Conservation (phyloP, 345 rosid species). For the Arabidopsis arenosa region DNA sequence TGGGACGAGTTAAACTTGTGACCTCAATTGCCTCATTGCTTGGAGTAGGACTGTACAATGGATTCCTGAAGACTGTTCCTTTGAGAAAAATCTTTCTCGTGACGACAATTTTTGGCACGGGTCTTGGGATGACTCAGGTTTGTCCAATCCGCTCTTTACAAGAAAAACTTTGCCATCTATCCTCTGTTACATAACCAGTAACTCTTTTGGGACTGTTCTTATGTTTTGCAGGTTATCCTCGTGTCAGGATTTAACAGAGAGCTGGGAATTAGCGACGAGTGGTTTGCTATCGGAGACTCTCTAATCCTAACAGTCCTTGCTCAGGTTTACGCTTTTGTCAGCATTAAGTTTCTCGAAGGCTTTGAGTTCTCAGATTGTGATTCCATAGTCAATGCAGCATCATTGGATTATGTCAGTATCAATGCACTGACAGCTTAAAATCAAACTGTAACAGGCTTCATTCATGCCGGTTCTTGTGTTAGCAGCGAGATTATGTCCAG, state of each 20-base stretch:
- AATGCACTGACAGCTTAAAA: background rate
- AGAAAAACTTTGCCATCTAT: conserved; percentile 1
- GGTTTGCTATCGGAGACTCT: conserved; percentile 98
- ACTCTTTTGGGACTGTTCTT: conserved; percentile 19
- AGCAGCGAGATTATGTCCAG: conserved; percentile 91
- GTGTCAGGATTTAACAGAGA: conserved; percentile 82
- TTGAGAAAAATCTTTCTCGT: conserved; percentile 78
- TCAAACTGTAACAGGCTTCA: conserved; percentile 63
- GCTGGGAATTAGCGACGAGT: conserved; percentile 88
- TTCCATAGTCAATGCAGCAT: background rate
- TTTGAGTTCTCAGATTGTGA: background rate
- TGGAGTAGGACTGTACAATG: conserved; percentile 94
- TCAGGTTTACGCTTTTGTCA: conserved; percentile 54
- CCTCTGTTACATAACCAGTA: background rate
- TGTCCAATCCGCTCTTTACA: conserved; percentile 28
- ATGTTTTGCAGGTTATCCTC: conserved; percentile 69
- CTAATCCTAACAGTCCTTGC: conserved; percentile 86
- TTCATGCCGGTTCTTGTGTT: conserved; percentile 97
- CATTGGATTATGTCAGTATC: background rate
- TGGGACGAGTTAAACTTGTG: conserved; percentile 91
- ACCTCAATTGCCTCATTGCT: conserved; percentile 88
- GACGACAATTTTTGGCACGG: conserved; percentile 74
- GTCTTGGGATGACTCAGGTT: conserved; percentile 98
- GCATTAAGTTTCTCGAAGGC: conserved; percentile 14
- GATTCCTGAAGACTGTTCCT: conserved; percentile 82